Conservation (phyloP, 2,329 filamentous ascomycete species). For the Trichoderma atroviride region DNA sequence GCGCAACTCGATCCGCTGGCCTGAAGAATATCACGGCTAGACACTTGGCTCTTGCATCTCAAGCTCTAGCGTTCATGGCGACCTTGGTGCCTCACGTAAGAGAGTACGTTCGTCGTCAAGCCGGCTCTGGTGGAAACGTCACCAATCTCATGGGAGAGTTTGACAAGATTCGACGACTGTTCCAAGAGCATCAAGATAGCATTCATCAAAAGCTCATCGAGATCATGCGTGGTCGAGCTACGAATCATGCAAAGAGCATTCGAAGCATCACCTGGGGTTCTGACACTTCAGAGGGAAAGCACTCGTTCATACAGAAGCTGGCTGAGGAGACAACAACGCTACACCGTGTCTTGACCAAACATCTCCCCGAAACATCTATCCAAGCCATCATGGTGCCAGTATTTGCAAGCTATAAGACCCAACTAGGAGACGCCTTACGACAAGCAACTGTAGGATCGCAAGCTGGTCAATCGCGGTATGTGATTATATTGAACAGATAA, state of each 20-base stretch:
- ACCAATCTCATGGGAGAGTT: slow-evolving; percentile 76
- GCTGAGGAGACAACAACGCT: slow-evolving; percentile 84
- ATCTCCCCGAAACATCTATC: slow-evolving; percentile 76
- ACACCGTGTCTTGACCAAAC: slow-evolving; percentile 80
- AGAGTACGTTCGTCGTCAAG: slow-evolving; percentile 85
- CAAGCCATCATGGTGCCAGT: slow-evolving; percentile 84
- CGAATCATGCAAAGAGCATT: slow-evolving; percentile 73
- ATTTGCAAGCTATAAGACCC: slow-evolving; percentile 78
- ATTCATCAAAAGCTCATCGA: slow-evolving; percentile 93
- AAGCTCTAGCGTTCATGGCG: slow-evolving; percentile 85
- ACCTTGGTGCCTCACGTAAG: slow-evolving; percentile 86
- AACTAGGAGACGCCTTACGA: slow-evolving; percentile 72
- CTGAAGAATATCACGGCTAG: slow-evolving; percentile 96
- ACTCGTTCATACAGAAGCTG: slow-evolving; percentile 82
- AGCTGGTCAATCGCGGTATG: slow-evolving; percentile 70
- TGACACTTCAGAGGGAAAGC: slow-evolving; percentile 48
- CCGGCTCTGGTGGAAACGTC: slow-evolving; percentile 53
- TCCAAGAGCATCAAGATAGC: slow-evolving; percentile 85
- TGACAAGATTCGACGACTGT: slow-evolving; percentile 79
- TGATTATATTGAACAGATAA: slow-evolving; percentile 35
- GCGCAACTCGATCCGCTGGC: slow-evolving; percentile 84
- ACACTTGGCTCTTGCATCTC: slow-evolving; percentile 87
- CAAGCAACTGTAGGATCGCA: slow-evolving; percentile 67
- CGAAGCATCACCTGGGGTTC: slow-evolving; percentile 74
- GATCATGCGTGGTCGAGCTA: slow-evolving; percentile 81